These are phyloP conservation scores for Suillus clintonianus DNA, from an alignment of 768 basidiomycete genomes.

Conservation along the genomic window DNA sequence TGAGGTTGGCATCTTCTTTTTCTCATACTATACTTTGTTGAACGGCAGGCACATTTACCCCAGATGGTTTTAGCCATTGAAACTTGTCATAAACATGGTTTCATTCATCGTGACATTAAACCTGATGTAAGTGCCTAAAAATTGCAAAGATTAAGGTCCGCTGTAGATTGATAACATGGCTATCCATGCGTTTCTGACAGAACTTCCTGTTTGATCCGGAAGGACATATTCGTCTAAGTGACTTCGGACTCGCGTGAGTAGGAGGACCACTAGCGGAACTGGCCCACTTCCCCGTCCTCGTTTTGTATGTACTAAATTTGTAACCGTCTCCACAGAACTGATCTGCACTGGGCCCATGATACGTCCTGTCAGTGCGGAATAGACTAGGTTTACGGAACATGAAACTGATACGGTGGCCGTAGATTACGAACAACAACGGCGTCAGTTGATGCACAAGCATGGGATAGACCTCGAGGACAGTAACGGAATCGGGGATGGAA, in stretches of 20 bases:
- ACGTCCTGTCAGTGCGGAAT: conserved; percentile 65
- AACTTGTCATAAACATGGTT: conserved; percentile 91
- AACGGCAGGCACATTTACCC: conserved; percentile 27
- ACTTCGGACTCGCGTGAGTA: conserved; percentile 93
- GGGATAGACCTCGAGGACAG: conserved; percentile 92
- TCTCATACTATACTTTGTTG: conserved; percentile 18
- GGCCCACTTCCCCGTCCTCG: conserved; percentile 10
- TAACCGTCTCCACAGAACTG: conserved; percentile 54
- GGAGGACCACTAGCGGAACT: conserved; percentile 26
- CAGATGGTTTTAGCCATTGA: conserved; percentile 95
- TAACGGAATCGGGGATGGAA: conserved; percentile 63
- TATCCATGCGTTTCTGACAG: conserved; percentile 42
- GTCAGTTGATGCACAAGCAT: conserved; percentile 86
- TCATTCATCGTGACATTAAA: conserved; percentile 98
- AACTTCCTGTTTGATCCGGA: conserved; percentile 95
- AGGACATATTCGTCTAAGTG: conserved; percentile 92
- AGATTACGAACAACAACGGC: conserved; percentile 95
- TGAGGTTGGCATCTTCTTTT: conserved; percentile 57
- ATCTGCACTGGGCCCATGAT: conserved; percentile 97
- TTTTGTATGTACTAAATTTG: conserved; percentile 20
- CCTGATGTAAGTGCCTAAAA: conserved; percentile 66
- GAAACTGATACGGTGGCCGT: conserved; percentile 16
- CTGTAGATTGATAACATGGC: conserved; percentile 22
- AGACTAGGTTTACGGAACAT: conserved; percentile 8
- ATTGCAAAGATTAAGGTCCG: conserved; percentile 29